Evolutionary conservation across 2,329 filamentous ascomycete species (phyloP), one percentile per base, ranked within the genome.

Genomic region (Pochonia chlamydosporia): DNA sequence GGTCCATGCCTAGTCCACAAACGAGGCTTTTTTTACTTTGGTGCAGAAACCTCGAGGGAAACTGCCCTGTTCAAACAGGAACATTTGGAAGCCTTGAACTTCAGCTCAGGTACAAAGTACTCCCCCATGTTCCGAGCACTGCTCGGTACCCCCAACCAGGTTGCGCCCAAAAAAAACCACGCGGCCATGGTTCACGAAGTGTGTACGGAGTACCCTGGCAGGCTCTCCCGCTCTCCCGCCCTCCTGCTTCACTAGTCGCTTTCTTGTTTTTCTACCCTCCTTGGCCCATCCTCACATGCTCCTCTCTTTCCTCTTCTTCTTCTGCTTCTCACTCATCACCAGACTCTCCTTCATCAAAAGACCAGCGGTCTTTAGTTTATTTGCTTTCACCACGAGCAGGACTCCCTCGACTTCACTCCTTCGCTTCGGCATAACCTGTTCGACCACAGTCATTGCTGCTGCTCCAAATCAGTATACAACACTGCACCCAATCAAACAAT

Each of bases 381-480:
- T 48, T 48, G 44, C 36, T 41, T 49, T 41, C n/a, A 43, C n/a
- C 44, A 47, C 50, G 50, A 40, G 47, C 50, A 40, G 50, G 50
- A 48, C 43, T 52, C 48, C 35, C 43, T 36, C 37, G 31, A 35
- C 10, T 47, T 26, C 48, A 30, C 44, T 52, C 52, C 43, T 54
- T 52, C 44, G 28, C 43, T 44, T 40, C 35, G 40, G 36, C 43
- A 37, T 23, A 8, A 40, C 44, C 10, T 33, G 18, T 21, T 33
- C 41, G 11, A 39, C 20, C 35, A 39, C 8, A 28, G 26, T 8
- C 13, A 28, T 13, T 8, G 18, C 13, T 14, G 35, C 35, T 23
- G 9, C 35, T 21, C 35, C 23, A 13, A 24, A 20, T 20, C 35
- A 39, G 18, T 23, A 13, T 21, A 21, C 8, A 13, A 11, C 35